Base-by-base conservation (phyloP, 495 filamentous ascomycete species). In the Hypomontagnella submonticulosa region DNA sequence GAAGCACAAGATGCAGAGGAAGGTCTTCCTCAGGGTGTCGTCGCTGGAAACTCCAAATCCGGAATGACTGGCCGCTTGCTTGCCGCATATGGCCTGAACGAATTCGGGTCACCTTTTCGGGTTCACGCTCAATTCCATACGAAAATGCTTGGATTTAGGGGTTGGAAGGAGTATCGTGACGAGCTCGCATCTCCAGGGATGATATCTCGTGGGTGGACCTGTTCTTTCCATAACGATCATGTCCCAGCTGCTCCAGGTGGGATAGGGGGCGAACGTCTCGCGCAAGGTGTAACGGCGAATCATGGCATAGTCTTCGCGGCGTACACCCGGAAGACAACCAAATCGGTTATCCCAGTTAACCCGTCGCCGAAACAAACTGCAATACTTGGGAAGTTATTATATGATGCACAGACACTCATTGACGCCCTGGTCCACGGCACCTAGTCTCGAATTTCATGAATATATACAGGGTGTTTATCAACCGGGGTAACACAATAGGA, bases 231-330 rank as follows among this genome's bases (percentile, higher is more conserved):
- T 51, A 73, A 71, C 4, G 74, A 71, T 9, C 37, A 75, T 33
- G 67, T 27, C 2, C 27, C 54, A 5, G 43, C 34, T 19, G 9
- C 27, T 4, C 47, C 1, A 12, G 34, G 33, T 33, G 18, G 16
- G 0, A 30, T n/a, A 2, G 42, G 13, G 10, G 41, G 18, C 16
- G 46, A 20, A 1, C 20, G 16, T 33, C 1, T 16, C 34, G 18
- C 20, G 40, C 64, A 9, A 42, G 18, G 19, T 18, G 38, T 16
- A 11, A 37, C 27, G 1, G 36, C 13, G 2, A 46, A 80, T 57
- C 73, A 77, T 40, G 79, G 79, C 16, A 72, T 81, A 30, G 71
- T 81, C 2, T 81, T 81, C 43, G 75, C 76, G 0, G 79, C 77
- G 0, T 80, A 78, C 51, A 63, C 65, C 4, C 63, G 37, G 18